A percentile compares a stretch with the other conserved stretches of the same genome.
Conservation (phyloP, 129 eudicot species). For the Rutidosis leptorrhynchoides region DNA sequence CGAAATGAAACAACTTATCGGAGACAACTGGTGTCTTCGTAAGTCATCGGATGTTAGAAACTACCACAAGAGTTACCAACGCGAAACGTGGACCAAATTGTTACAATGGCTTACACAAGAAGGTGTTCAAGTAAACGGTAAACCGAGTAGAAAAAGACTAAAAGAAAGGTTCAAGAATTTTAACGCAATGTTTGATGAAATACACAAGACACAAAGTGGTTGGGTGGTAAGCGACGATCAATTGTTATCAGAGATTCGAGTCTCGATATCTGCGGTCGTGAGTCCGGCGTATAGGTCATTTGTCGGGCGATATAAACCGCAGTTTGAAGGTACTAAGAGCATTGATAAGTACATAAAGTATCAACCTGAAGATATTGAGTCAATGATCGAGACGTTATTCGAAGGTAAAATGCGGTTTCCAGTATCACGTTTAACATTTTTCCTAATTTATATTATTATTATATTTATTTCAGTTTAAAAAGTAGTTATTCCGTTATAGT, state of each 20-base stretch:
- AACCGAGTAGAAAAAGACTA: constrained; percentile 41
- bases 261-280: constrained; percentile 64
- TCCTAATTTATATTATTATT: too few relatives aligned
- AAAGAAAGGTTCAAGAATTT: constrained; percentile 78
- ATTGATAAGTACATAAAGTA: constrained; percentile 75
- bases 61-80: constrained; percentile 77
- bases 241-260: constrained; percentile 72
- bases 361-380: constrained; percentile 82
- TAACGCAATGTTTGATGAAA: constrained; percentile 68
- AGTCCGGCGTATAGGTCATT: constrained; percentile 90
- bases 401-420: constrained; percentile 44
- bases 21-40: constrained; percentile 60
- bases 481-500: too few relatives aligned
- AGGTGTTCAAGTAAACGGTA: constrained; percentile 60
- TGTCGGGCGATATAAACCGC: constrained; percentile 61
- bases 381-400: constrained; percentile 64
- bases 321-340: constrained; percentile 47
- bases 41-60: constrained; percentile 70
- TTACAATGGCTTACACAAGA: constrained; percentile 57
- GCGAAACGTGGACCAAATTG: constrained; percentile 69
- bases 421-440: too few relatives aligned
- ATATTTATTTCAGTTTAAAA: too few relatives aligned
- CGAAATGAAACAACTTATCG: constrained; percentile 54
- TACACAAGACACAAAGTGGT: constrained; percentile 61
- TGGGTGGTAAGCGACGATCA: constrained; percentile 91